Percentiles rank a stretch among this genome's conserved stretches.
Evolutionary conservation across 2,329 filamentous ascomycete genomes (phyloP).

Genomic region (Paecilomyces sp.): DNA sequence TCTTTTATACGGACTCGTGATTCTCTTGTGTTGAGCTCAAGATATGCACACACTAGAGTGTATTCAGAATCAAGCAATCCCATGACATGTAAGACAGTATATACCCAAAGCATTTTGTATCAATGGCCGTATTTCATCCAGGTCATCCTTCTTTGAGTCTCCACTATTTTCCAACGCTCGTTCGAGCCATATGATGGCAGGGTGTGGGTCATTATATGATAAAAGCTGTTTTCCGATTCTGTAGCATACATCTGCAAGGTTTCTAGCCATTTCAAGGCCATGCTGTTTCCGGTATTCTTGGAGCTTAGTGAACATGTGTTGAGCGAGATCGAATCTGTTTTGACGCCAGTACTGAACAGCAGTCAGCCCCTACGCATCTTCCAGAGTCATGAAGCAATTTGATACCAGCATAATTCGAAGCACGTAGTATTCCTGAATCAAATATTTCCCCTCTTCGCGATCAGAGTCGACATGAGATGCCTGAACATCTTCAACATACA

Average conservation of each 20-base stretch:
- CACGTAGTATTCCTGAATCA: constrained; percentile 52
- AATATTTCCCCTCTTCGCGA: no score
- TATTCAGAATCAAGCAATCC: background rate
- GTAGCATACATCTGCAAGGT: constrained; percentile 60
- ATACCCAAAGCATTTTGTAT: constrained; percentile 60
- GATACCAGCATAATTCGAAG: constrained; percentile 56
- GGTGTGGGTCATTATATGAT: constrained; percentile 43
- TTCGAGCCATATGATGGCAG: constrained; percentile 66
- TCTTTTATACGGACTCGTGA: constrained; percentile 47
- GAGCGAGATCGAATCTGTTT: constrained; percentile 64
- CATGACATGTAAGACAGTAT: constrained; percentile 39
- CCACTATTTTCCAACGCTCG: constrained; percentile 57
- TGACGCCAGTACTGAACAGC: constrained; percentile 63
- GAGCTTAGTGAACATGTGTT: constrained; percentile 65
- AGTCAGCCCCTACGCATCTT: constrained; percentile 1
- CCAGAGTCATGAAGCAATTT: constrained; percentile 1
- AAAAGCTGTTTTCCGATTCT: constrained; percentile 62
- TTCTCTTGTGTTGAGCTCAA: constrained; percentile 33
- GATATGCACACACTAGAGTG: constrained; percentile 19
- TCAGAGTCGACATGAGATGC: no score
- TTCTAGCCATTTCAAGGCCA: constrained; percentile 50
- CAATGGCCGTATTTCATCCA: constrained; percentile 57
- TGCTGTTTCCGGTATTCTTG: constrained; percentile 29
- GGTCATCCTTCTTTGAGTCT: constrained; percentile 42
- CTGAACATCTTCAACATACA: no score